Percentiles rank a stretch among this genome's conserved stretches.
Evolutionary conservation across 2,329 filamentous ascomycete species (phyloP).

Genomic region (Bisporella sp.): DNA sequence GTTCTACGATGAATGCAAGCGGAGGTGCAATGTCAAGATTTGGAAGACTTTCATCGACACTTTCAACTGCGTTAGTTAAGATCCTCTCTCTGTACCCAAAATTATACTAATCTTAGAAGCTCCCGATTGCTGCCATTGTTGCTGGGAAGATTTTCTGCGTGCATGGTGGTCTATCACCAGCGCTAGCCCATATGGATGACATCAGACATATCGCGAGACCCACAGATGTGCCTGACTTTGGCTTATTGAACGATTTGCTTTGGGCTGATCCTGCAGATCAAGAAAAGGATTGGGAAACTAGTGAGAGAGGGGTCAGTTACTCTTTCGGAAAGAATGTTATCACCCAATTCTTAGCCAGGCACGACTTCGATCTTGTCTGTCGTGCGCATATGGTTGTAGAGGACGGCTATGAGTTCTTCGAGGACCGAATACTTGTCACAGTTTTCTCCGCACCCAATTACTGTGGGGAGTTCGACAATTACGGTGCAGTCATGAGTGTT

Average conservation of each 20-base stretch:
- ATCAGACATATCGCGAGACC: slow-evolving; percentile 93
- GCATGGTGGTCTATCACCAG: slow-evolving; percentile 88
- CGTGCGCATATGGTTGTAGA: slow-evolving; percentile 99
- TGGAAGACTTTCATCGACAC: slow-evolving; percentile 98
- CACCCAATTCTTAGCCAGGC: slow-evolving; percentile 85
- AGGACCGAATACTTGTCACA: slow-evolving; percentile 87
- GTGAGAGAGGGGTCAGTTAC: slow-evolving; percentile 94
- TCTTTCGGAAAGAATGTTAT: slow-evolving; percentile 99
- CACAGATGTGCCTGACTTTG: slow-evolving; percentile 96
- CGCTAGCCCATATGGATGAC: slow-evolving; percentile 93
- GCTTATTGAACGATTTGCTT: slow-evolving; percentile 85
- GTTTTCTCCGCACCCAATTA: slow-evolving; percentile 99
- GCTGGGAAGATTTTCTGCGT: slow-evolving; percentile 98
- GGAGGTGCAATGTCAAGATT: slow-evolving; percentile 90
- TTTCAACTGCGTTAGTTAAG: slow-evolving; percentile 63
- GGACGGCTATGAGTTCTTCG: slow-evolving; percentile 98
- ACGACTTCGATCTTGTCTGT: slow-evolving; percentile 96
- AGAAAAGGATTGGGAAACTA: slow-evolving; percentile 96
- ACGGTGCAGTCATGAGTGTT: slow-evolving; percentile 98
- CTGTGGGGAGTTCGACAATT: slow-evolving; percentile 98
- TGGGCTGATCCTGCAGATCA: slow-evolving; percentile 99
- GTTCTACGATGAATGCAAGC: slow-evolving; percentile 97
- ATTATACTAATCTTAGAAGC: slow-evolving; percentile 24
- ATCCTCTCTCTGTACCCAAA: background rate
- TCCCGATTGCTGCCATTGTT: slow-evolving; percentile 94